Conservation (phyloP, 2,329 filamentous ascomycete genomes). For the Cladosporium sphaerospermum region DNA sequence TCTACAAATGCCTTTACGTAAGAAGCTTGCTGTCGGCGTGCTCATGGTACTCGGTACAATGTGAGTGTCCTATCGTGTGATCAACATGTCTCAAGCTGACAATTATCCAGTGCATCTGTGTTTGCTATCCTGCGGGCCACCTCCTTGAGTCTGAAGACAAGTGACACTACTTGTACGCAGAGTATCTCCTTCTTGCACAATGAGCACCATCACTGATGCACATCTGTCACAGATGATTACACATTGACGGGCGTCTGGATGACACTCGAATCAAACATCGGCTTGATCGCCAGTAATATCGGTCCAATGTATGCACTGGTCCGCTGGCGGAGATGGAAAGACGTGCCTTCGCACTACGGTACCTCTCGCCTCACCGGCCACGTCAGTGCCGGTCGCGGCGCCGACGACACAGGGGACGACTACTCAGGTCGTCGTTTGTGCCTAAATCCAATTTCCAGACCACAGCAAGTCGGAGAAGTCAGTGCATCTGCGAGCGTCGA, state of each 20-base stretch:
- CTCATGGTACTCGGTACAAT: constrained; percentile 21
- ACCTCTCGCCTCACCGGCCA: neutral
- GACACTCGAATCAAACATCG: constrained; percentile 24
- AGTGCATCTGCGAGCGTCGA: too few species aligned
- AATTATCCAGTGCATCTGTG: constrained; percentile 12
- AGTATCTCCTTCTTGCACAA: too few species aligned
- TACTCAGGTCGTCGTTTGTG: too few species aligned
- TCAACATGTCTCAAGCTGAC: neutral
- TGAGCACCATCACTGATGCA: neutral
- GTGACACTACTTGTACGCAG: constrained; percentile 17
- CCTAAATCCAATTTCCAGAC: too few species aligned
- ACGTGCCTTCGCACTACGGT: neutral
- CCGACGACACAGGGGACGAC: too few species aligned
- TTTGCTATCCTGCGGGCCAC: constrained; percentile 21
- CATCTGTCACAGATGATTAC: constrained; percentile 16
- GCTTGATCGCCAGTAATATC: constrained; percentile 27
- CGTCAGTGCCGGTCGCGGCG: too few species aligned
- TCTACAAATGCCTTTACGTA: constrained; percentile 18
- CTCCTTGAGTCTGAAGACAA: constrained; percentile 21
- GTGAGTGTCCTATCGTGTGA: neutral
- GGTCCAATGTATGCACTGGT: constrained; percentile 6
- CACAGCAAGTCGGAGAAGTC: too few species aligned
- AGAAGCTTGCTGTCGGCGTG: constrained; percentile 22
- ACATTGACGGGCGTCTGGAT: constrained; percentile 25
- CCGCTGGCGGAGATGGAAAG: neutral